Conservation (phyloP, 768 basidiomycete genomes). For the Grammothele lineata region DNA sequence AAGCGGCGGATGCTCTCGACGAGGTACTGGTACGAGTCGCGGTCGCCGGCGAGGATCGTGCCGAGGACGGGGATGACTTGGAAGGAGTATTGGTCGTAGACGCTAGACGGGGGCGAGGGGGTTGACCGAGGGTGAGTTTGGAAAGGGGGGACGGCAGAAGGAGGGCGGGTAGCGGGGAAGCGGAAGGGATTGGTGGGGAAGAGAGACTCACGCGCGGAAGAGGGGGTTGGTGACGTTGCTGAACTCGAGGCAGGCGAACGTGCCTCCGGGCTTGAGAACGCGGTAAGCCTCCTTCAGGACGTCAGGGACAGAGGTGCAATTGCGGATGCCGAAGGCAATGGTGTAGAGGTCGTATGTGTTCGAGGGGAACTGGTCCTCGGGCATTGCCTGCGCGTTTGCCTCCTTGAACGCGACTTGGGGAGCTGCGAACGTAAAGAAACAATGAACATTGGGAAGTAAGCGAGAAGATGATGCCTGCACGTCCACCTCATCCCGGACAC, state of each 20-base stretch:
- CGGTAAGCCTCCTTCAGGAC: conserved; percentile 88
- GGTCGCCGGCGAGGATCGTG: conserved; percentile 93
- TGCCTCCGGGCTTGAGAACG: conserved; percentile 94
- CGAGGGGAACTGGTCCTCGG: conserved; percentile 61
- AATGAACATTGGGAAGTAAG: no score
- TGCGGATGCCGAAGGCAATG: conserved; percentile 97
- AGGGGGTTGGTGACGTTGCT: conserved; percentile 88
- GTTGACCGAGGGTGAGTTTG: neutral
- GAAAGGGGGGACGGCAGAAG: neutral
- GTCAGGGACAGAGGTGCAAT: conserved; percentile 88
- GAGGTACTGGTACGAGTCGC: conserved; percentile 94
- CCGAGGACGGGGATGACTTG: conserved; percentile 91
- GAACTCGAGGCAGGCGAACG: conserved; percentile 95
- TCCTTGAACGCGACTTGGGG: conserved; percentile 92
- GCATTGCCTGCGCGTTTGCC: conserved; percentile 85
- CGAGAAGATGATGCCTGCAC: no score
- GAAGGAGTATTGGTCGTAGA: conserved; percentile 96
- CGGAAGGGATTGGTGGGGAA: no score
- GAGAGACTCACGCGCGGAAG: conserved; percentile 68
- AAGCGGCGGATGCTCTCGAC: conserved; percentile 96
- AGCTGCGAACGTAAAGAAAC: conserved; percentile 45
- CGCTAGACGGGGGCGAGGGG: conserved; percentile 37
- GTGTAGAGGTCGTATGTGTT: conserved; percentile 95
- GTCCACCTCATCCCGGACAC: no score
- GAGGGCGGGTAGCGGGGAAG: neutral